These are phyloP conservation scores for Cercospora janseana DNA, from an alignment of 2,329 filamentous ascomycete genomes.

Conservation along the genomic window DNA sequence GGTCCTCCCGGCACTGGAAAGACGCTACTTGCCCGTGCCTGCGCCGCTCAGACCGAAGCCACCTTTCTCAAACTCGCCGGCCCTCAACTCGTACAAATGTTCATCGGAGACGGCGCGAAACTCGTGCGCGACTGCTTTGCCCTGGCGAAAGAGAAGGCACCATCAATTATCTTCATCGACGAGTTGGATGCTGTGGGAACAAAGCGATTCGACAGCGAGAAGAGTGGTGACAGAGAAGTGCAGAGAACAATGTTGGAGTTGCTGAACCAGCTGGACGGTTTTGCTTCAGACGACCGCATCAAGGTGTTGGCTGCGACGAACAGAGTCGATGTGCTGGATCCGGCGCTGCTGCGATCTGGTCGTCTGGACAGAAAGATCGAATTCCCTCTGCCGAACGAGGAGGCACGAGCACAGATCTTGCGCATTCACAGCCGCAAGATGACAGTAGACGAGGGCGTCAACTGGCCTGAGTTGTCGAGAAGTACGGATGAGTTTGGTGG, in stretches of 20 bases:
- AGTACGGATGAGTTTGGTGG: constrained; percentile 98
- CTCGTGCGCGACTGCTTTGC: constrained; percentile 97
- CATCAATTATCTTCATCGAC: constrained; percentile 99
- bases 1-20: constrained; percentile 88
- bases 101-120: constrained; percentile 97
- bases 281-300: constrained; percentile 88
- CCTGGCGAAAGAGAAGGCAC: constrained; percentile 96
- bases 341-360: constrained; percentile 86
- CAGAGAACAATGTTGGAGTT: constrained; percentile 98
- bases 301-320: constrained; percentile 99
- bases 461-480: constrained; percentile 92
- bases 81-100: constrained; percentile 98
- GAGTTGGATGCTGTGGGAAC: constrained; percentile 97
- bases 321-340: constrained; percentile 93
- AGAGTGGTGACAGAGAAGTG: constrained; percentile 95
- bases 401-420: constrained; percentile 93
- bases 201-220: constrained; percentile 98
- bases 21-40: constrained; percentile 88
- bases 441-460: constrained; percentile 88
- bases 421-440: constrained; percentile 98
- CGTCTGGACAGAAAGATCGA: constrained; percentile 99
- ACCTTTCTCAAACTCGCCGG: constrained; percentile 98
- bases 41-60: constrained; percentile 94
- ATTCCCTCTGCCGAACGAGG: constrained; percentile 96
- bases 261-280: constrained; percentile 96